Conservation (phyloP, 2,329 filamentous ascomycete species). For the Sporothrix sp. region DNA sequence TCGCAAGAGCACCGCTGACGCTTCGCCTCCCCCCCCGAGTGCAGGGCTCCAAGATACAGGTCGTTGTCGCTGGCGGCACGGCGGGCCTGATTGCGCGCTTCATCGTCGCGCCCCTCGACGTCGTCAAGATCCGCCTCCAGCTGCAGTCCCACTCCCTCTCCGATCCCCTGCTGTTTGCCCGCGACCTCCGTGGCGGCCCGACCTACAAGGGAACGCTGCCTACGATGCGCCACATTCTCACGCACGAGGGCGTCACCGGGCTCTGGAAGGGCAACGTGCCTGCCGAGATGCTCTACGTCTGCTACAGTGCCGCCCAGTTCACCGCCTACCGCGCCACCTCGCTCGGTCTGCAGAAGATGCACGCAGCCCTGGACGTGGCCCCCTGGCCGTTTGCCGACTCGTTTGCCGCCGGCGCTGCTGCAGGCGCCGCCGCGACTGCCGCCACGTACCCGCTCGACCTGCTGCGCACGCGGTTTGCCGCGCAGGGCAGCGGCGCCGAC, state of each 20-base stretch:
- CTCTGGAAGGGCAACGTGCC: conserved; percentile 98
- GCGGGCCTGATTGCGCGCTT: conserved; percentile 90
- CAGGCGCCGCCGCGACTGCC: conserved; percentile 73
- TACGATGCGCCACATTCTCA: conserved; percentile 67
- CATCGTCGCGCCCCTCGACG: conserved; percentile 88
- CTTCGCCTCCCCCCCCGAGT: no score
- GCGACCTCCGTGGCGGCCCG: conserved; percentile 35
- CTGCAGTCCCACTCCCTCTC: conserved; percentile 79
- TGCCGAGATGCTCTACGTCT: conserved; percentile 87
- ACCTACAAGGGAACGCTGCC: conserved; percentile 66
- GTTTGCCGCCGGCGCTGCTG: conserved; percentile 73
- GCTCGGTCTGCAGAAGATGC: conserved; percentile 47
- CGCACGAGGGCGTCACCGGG: conserved; percentile 70
- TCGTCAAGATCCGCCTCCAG: conserved; percentile 95
- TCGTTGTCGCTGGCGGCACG: conserved; percentile 45
- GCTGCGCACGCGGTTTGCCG: conserved; percentile 89
- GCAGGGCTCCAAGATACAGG: conserved; percentile 49
- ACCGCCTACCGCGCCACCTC: conserved; percentile 71
- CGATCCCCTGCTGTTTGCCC: conserved; percentile 57
- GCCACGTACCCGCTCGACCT: conserved; percentile 89
- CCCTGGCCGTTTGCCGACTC: conserved; percentile 62
- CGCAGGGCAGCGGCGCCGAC: conserved; percentile 62
- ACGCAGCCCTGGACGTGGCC: conserved; percentile 25
- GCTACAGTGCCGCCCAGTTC: conserved; percentile 85
- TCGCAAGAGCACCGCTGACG: not conserved